Evolutionary conservation across 257 asterid genomes (phyloP).

Genomic region (Striga asiatica): DNA sequence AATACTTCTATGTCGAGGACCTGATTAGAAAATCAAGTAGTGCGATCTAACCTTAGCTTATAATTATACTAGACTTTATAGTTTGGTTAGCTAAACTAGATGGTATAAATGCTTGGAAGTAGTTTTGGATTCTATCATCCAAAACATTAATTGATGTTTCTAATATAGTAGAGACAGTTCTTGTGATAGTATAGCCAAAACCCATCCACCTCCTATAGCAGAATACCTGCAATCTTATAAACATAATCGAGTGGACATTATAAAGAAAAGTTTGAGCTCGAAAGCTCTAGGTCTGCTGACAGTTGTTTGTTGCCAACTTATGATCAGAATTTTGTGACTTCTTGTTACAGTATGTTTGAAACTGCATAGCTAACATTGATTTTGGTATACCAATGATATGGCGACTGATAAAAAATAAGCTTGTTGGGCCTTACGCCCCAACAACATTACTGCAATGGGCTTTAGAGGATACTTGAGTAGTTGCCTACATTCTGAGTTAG

Average conservation of each 20-base stretch:
- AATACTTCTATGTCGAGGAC: not conserved
- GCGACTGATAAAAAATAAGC: not conserved
- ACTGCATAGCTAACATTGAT: not conserved
- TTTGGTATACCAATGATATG: not conserved
- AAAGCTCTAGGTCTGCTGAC: not conserved
- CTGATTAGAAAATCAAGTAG: not conserved
- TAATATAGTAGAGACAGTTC: not conserved
- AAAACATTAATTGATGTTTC: not conserved
- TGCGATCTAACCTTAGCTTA: slow-evolving; percentile 2
- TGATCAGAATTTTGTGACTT: not conserved
- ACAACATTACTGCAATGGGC: too few species aligned
- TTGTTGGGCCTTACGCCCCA: too few species aligned
- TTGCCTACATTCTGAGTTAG: too few species aligned
- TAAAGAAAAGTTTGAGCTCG: not conserved
- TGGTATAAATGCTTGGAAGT: not conserved
- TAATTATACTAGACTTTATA: not conserved
- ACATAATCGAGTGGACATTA: too few species aligned
- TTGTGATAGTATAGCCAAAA: not conserved
- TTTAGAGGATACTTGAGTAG: too few species aligned
- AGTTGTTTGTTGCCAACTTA: not conserved
- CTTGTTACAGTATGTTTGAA: not conserved
- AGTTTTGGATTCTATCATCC: not conserved
- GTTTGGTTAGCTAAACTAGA: not conserved
- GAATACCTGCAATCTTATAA: not conserved
- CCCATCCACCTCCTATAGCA: not conserved